Evolutionary conservation across 108 stramenopile genomes (phyloP).

Genomic region (Cyclotella kingstonii): DNA sequence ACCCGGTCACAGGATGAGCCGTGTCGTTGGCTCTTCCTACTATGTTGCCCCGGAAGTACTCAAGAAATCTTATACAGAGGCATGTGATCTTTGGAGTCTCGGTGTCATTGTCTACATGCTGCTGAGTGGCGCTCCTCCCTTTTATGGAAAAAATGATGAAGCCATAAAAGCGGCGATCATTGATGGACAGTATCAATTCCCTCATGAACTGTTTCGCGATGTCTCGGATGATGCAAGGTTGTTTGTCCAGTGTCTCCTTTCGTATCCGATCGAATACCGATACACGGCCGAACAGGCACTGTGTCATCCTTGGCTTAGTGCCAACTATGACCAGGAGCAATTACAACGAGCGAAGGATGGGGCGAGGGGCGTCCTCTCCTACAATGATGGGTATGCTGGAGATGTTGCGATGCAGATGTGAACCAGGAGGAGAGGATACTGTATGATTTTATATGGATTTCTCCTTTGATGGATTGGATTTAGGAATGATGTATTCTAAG

Average conservation of each 20-base stretch:
- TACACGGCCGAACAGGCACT: conserved; percentile 89
- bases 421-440: not conserved
- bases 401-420: conserved; percentile 29
- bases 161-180: conserved; percentile 89
- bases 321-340: conserved; percentile 72
- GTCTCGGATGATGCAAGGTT: conserved; percentile 90
- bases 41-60: conserved; percentile 98
- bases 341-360: conserved; percentile 71
- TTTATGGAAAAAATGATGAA: conserved; percentile 90
- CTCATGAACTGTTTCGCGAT: conserved; percentile 82
- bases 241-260: conserved; percentile 83
- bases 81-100: conserved; percentile 94
- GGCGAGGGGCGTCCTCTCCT: conserved; percentile 52
- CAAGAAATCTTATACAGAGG: conserved; percentile 94
- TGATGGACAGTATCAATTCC: conserved; percentile 85
- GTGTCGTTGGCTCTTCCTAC: conserved; percentile 93
- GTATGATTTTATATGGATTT: conserved; percentile 5
- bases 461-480: not conserved
- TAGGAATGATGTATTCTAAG: not conserved
- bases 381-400: conserved; percentile 16
- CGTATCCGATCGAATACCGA: conserved; percentile 82
- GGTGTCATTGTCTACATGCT: conserved; percentile 95
- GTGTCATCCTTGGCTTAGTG: conserved; percentile 82
- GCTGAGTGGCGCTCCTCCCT: conserved; percentile 88
- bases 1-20: conserved; percentile 80